phyloP scores from a whole-genome alignment of 176 grass and related monocot species.

The Leersia perrieri region DNA sequence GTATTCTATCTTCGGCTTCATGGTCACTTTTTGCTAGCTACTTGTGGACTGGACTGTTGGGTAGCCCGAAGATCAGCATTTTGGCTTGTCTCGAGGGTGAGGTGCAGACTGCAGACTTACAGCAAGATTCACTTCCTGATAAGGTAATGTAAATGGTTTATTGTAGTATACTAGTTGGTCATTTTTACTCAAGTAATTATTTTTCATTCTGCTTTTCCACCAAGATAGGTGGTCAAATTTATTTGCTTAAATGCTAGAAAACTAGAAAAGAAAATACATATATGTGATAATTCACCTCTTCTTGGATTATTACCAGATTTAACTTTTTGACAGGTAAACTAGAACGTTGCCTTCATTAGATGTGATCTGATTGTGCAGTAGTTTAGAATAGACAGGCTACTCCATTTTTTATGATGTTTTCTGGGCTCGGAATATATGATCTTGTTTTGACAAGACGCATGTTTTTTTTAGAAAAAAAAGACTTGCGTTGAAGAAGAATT shows the following conservation, averaged over 20 bases:
- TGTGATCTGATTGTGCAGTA: background rate
- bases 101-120: background rate
- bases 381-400: conserved; percentile 15
- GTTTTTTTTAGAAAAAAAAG: background rate
- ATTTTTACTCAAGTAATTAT: conserved; percentile 3
- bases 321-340: background rate
- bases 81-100: conserved; percentile 26
- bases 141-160: conserved; percentile 26
- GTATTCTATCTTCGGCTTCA: conserved; percentile 38
- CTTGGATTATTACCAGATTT: conserved; percentile 20
- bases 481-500: conserved; percentile 7
- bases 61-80: conserved; percentile 19
- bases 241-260: background rate
- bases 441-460: conserved; percentile 3
- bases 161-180: conserved; percentile 14
- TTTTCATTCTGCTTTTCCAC: background rate
- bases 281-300: conserved; percentile 12
- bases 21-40: conserved; percentile 21
- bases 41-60: conserved; percentile 21
- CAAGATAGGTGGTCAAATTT: conserved; percentile 1
- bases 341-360: conserved; percentile 4
- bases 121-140: conserved; percentile 25
- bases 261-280: conserved; percentile 13
- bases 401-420: background rate
- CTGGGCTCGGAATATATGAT: background rate